Base-by-base conservation (phyloP, 176 grass and related monocot species). In the Eleusine indica region DNA sequence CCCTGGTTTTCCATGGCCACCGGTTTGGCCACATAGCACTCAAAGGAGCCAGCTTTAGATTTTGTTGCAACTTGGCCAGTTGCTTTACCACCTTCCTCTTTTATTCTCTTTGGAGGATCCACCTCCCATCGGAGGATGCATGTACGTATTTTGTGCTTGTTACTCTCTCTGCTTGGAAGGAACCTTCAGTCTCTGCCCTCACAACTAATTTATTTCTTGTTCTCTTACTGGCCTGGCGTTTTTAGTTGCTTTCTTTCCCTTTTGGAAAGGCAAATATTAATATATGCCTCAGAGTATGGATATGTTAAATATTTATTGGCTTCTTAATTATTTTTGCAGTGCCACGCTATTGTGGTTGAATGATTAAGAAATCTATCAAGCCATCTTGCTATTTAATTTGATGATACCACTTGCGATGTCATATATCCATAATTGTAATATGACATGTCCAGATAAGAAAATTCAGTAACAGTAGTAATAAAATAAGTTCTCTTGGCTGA, bases 31-130 rank as follows among this genome's bases (percentile, higher is more conserved):
- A 72, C 83, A 86, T 38, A 67, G 29, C 83, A 78, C 72, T 82
- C 72, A 77, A 86, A 82, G 82, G 54, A 89, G 83, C 65, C 72
- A 81, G 76, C 66, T 82, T 80, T 66, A 81, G 87, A 85, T 89
- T 72, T 78, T 73, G 77, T 73, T 82, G 83, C 83, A 72, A 86
- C 39, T 86, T 90, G 83, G 67, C 78, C 57, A 86, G 46, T 82
- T 82, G 67, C 73, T 29, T 73, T 48, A 56, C 73, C 38, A 47
- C 37, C 54, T 49, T n/a, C 60, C 48, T 77, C 17, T 76, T 71
- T 76, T 71, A 41, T 81, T 85, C 73, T 71, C 66, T 7, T 85
- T 29, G 60, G 66, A 80, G 76, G 76, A 85, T 84, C 69, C 75
- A 60, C 70, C 29, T 51, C 48, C 18, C 21, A 79, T 30, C 71